Evolutionary conservation across 2,329 filamentous ascomycete species (phyloP), one percentile per base, ranked within the genome.

Genomic region (Talaromyces marneffei): DNA sequence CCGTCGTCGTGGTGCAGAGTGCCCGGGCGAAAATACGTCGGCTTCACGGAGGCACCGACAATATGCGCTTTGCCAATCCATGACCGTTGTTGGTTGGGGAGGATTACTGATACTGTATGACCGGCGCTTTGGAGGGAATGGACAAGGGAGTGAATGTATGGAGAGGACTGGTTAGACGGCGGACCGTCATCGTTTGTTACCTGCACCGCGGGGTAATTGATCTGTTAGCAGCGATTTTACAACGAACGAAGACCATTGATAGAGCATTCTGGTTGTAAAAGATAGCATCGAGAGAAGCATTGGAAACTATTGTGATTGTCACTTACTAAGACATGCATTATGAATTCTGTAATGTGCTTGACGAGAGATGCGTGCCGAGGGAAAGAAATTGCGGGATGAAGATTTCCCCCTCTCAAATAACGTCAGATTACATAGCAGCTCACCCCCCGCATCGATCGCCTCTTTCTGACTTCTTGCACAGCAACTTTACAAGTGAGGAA

Each of bases 11-110:
- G 74, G 66, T 83, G 79, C 1, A 87, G 77, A 2, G 82, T 83
- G 12, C 82, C 82, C 0, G 86, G 86, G 1, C 88, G 88, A 79
- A 92, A 96, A 79, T 96, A 96, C 29, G 85, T 82, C 8, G 92
- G 92, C 72, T 88, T 91, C 64, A 96, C 85, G 9, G 90, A 89
- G 74, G 93, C 88, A 61, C 92, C 92, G 69, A 97, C 92, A 71
- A 97, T 90, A 76, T 97, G 94, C 2, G 94, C 94, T 80, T 99
- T 99, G 69, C 92, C 92, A 70, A 99, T 97, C 94, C 94, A 99
- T 61, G 92, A 96, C 65, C 93, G 87, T 78, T 99, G 94, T 6
- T 87, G 88, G 74, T 97, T 86, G 1, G 94, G 94, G 14, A 99
- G 85, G 65, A 94, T 89, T 55, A 99, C 92, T 7, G 91, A 96